A percentile compares a stretch with the other conserved stretches of the same genome.
Evolutionary conservation across 176 grass and related monocot species (phyloP).

Genomic region (Hordeum marinum): DNA sequence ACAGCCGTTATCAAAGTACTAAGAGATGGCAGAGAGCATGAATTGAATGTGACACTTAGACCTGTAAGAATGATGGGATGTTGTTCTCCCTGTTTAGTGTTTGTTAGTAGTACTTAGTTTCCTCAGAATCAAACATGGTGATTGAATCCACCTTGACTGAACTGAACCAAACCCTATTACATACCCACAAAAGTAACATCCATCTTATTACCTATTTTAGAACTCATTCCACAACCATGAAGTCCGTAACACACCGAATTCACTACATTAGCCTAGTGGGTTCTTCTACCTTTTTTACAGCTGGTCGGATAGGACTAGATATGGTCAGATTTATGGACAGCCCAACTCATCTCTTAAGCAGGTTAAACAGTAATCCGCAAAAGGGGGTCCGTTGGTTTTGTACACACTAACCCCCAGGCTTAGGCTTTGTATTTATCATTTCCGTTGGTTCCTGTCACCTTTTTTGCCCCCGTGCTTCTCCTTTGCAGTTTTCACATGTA

Average conservation of each 20-base stretch:
- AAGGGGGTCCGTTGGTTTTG: not conserved
- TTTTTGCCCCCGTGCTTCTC: not conserved
- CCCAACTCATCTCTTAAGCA: not conserved
- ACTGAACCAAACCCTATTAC: not conserved
- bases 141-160: conserved; percentile 19
- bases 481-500: not conserved
- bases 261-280: not conserved
- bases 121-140: not conserved
- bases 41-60: conserved; percentile 59
- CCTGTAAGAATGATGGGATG: conserved; percentile 43
- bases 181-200: not conserved
- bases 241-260: not conserved
- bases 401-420: not conserved
- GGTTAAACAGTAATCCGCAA: not conserved
- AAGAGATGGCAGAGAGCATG: conserved; percentile 79
- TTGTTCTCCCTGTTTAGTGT: conserved; percentile 7
- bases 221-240: not conserved
- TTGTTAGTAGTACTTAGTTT: conserved; percentile 19
- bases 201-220: not conserved
- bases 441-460: not conserved
- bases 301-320: not conserved
- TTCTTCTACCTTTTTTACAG: not conserved
- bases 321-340: not conserved
- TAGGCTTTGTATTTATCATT: conserved; percentile 4
- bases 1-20: conserved; percentile 65